Evolutionary conservation across 116 monocot genomes (phyloP).

Genomic region (Zostera marina): DNA sequence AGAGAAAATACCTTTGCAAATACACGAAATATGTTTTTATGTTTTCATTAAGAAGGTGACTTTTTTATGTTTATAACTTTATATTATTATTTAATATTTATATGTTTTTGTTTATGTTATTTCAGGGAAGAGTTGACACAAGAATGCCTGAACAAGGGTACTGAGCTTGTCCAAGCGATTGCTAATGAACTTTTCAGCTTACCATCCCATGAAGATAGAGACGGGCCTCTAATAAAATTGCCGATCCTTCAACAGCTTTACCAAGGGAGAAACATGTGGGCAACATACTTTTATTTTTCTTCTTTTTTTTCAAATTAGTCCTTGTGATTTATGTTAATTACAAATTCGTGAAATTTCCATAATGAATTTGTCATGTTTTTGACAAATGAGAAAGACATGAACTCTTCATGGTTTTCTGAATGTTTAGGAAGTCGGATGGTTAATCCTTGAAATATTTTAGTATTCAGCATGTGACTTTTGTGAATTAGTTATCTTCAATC

Average conservation of each 20-base stretch:
- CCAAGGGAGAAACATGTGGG: conserved; percentile 87
- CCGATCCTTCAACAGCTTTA: conserved; percentile 49
- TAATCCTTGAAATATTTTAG: too few relatives aligned
- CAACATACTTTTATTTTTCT: neutral
- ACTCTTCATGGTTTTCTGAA: neutral
- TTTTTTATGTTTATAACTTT: neutral
- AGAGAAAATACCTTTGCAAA: too few relatives aligned
- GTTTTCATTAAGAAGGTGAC: too few relatives aligned
- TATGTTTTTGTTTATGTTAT: neutral
- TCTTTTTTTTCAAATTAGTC: neutral
- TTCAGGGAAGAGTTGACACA: conserved; percentile 30
- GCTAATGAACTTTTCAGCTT: conserved; percentile 58
- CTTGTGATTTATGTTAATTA: neutral
- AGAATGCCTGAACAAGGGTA: conserved; percentile 37
- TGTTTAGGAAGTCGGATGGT: too few relatives aligned
- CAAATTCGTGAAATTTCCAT: neutral
- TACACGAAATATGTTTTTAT: too few relatives aligned
- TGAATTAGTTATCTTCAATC: neutral
- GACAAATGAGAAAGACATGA: neutral
- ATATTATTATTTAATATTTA: neutral
- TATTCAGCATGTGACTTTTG: neutral
- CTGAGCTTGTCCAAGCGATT: conserved; percentile 54
- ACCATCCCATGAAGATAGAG: conserved; percentile 47
- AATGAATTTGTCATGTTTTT: neutral
- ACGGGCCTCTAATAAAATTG: conserved; percentile 53